Evolutionary conservation across 2,329 filamentous ascomycete species (phyloP), one percentile per base, ranked within the genome.

Genomic region (Cladosporium sp.): DNA sequence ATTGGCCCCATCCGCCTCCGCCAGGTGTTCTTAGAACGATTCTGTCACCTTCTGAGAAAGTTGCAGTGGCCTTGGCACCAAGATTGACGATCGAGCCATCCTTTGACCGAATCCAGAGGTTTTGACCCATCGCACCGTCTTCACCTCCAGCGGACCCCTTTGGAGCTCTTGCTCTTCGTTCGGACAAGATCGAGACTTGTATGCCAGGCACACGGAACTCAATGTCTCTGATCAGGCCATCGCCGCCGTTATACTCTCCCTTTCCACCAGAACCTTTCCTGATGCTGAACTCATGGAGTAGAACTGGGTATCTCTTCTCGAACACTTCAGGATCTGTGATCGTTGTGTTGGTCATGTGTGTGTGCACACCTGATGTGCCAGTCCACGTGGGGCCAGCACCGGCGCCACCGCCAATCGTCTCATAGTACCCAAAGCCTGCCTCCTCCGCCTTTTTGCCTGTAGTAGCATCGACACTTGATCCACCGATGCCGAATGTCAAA

Each of bases 261-360:
- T 50, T 19, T 2, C 66, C 66, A 9, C 64, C 63, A 2, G 56
- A 60, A 22, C 60, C 63, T 29, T 58, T 46, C 1, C 63, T 55
- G 18, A 68, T 59, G n/a, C 51, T 55, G 40, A 66, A 67, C 43
- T 62, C 58, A n/a, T 61, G 58, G 13, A 68, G 51, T 15, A 68
- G 52, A 13, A 67, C 58, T 4, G 66, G 65, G 43, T 66, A 67
- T 29, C 67, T 55, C 45, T 61, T 59, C 57, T 69, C 67, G 11
- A 64, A 52, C 7, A 67, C 52, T 51, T 69, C 67, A 1, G 57
- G 54, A 20, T 69, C 66, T 1, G 67, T 67, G 46, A 67, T 69
- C 16, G 62, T 57, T 2, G 67, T 69, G 36, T 69, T 69, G 1
- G 67, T 69, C 62, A 65, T 64, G 43, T 69, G 61, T 4, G 59